Evolutionary conservation across 1,284 basidiomycete species (phyloP).

Genomic region (Boletus semigastroideus): DNA sequence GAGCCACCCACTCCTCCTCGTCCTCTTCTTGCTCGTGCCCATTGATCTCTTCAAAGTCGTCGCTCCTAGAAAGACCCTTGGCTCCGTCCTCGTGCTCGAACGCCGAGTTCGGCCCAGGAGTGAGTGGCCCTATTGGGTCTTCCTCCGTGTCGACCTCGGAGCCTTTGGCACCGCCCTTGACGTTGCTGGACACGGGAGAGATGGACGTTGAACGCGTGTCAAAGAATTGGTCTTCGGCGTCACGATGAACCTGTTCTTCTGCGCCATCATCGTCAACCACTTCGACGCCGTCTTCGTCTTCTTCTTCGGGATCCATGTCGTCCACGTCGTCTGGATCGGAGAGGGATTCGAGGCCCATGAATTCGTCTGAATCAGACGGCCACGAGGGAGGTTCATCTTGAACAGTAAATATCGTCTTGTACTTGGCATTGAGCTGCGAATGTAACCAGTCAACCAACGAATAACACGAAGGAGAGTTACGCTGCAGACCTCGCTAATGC

Average conservation of each 20-base stretch:
- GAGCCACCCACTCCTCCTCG: constrained; percentile 64
- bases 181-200: constrained; percentile 40
- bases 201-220: constrained; percentile 45
- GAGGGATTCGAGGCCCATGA: constrained; percentile 77
- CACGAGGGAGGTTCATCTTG: constrained; percentile 85
- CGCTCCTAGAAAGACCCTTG: constrained; percentile 18
- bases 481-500: constrained; percentile 66
- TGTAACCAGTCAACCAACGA: constrained; percentile 1
- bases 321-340: constrained; percentile 74
- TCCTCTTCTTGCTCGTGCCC: constrained; percentile 36
- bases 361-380: constrained; percentile 72
- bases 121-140: constrained; percentile 63
- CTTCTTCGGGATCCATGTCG: constrained; percentile 48
- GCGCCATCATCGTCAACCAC: constrained; percentile 22
- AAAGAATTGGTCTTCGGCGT: constrained; percentile 45
- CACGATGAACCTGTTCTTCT: constrained; percentile 20
- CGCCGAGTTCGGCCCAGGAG: constrained; percentile 53
- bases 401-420: constrained; percentile 77
- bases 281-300: constrained; percentile 41
- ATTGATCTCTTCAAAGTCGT: constrained; percentile 36
- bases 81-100: constrained; percentile 37
- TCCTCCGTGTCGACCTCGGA: constrained; percentile 66
- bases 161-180: constrained; percentile 38
- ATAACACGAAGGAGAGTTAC: background rate
- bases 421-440: constrained; percentile 49